Percentiles rank a stretch among this genome's conserved stretches.
Evolutionary conservation across 2,329 filamentous ascomycete genomes (phyloP).

Genomic region (Tolypocladium ovalisporum): DNA sequence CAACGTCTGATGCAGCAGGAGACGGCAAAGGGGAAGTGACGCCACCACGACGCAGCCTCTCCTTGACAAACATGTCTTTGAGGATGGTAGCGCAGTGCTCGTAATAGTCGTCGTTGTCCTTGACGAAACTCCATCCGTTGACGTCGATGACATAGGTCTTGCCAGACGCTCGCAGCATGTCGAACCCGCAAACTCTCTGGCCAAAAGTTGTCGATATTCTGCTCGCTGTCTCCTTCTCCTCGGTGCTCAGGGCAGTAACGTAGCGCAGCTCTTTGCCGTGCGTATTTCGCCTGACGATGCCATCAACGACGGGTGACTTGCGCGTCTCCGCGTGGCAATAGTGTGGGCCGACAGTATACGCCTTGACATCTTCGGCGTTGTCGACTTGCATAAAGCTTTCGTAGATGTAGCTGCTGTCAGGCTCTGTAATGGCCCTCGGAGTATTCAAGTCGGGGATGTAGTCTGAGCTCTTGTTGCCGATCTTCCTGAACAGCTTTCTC

Average conservation of each 20-base stretch:
- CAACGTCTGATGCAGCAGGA: slow-evolving; percentile 31
- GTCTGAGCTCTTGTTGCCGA: slow-evolving; percentile 98
- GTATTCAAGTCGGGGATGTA: slow-evolving; percentile 67
- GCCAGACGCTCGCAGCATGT: slow-evolving; percentile 75
- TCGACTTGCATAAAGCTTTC: slow-evolving; percentile 96
- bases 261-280: slow-evolving; percentile 97
- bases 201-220: slow-evolving; percentile 89
- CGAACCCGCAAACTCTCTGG: slow-evolving; percentile 91
- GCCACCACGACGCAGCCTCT: slow-evolving; percentile 56
- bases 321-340: slow-evolving; percentile 96
- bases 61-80: slow-evolving; percentile 76
- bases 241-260: slow-evolving; percentile 70
- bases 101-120: slow-evolving; percentile 98
- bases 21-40: slow-evolving; percentile 44
- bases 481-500: slow-evolving; percentile 85
- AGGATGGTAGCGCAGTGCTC: slow-evolving; percentile 81
- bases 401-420: slow-evolving; percentile 80
- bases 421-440: slow-evolving; percentile 74
- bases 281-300: slow-evolving; percentile 87
- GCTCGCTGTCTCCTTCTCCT: slow-evolving; percentile 77
- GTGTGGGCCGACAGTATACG: slow-evolving; percentile 85
- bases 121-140: slow-evolving; percentile 99
- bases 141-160: slow-evolving; percentile 98
- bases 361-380: slow-evolving; percentile 96
- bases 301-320: slow-evolving; percentile 95